Evolutionary conservation across 768 basidiomycete genomes (phyloP).

Genomic region (Leccinum aurantiacum): DNA sequence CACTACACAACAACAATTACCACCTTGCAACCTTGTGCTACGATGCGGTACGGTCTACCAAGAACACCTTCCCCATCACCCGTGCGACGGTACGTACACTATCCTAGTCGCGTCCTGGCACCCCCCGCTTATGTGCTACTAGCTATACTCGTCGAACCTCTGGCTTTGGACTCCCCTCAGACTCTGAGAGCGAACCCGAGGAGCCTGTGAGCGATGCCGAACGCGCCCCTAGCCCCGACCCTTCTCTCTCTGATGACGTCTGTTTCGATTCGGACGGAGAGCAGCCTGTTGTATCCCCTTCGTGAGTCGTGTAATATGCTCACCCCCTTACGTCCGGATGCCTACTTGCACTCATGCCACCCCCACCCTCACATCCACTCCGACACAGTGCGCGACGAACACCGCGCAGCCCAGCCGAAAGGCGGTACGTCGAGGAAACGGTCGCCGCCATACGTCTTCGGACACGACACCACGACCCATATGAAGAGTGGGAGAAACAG

Average conservation of each 20-base stretch:
- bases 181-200: constrained; percentile 41
- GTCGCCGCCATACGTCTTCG: constrained; percentile 46
- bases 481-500: constrained; percentile 50
- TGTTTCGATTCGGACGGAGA: constrained; percentile 46
- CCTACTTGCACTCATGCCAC: background rate
- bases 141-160: constrained; percentile 39
- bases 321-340: background rate
- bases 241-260: constrained; percentile 41
- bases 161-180: constrained; percentile 55
- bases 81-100: constrained; percentile 35
- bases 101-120: constrained; percentile 10
- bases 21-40: background rate
- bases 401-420: constrained; percentile 32
- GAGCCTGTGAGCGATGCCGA: constrained; percentile 40
- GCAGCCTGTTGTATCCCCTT: constrained; percentile 29
- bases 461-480: constrained; percentile 44
- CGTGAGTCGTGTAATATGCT: constrained; percentile 31
- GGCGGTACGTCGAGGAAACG: constrained; percentile 42
- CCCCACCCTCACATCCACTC: background rate
- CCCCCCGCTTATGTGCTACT: background rate
- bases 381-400: constrained; percentile 19
- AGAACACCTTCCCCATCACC: constrained; percentile 53
- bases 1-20: background rate
- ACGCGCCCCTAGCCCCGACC: constrained; percentile 28
- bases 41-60: constrained; percentile 57